Evolutionary conservation across 73 alveolate genomes (phyloP).

Genomic region (Paramecium biaurelia): DNA sequence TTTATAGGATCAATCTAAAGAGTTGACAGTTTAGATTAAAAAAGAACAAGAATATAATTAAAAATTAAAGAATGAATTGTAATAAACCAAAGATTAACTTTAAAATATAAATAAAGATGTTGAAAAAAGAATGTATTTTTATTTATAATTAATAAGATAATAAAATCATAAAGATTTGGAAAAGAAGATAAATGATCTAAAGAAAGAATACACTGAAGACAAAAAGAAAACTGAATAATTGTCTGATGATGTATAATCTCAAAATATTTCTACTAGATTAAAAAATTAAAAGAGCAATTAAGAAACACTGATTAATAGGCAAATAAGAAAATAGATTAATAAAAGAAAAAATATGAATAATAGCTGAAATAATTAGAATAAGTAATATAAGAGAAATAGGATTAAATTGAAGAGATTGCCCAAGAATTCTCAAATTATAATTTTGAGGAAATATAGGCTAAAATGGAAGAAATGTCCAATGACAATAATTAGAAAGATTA

Average conservation of each 20-base stretch:
- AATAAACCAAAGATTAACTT: background rate
- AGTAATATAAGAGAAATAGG: background rate
- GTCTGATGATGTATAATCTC: background rate
- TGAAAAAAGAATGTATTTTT: background rate
- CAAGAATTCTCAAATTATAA: background rate
- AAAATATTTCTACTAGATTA: background rate
- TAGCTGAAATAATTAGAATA: background rate
- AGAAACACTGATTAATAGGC: background rate
- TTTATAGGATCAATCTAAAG: background rate
- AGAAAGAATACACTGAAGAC: background rate
- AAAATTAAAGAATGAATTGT: background rate
- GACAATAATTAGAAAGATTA: constrained; percentile 8
- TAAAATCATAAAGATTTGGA: background rate
- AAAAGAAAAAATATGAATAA: background rate
- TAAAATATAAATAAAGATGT: background rate
- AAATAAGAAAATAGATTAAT: constrained; percentile 1
- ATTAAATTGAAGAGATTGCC: background rate
- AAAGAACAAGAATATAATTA: background rate
- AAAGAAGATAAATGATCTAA: background rate
- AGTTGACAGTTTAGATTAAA: background rate
- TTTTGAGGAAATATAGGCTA: constrained; percentile 7
- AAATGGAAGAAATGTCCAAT: constrained; percentile 42
- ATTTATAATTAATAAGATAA: background rate
- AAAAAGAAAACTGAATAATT: constrained; percentile 18
- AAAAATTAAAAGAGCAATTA: background rate